phyloP scores from a whole-genome alignment of 2,329 filamentous ascomycete genomes.

The Intubia oerlemansii region DNA sequence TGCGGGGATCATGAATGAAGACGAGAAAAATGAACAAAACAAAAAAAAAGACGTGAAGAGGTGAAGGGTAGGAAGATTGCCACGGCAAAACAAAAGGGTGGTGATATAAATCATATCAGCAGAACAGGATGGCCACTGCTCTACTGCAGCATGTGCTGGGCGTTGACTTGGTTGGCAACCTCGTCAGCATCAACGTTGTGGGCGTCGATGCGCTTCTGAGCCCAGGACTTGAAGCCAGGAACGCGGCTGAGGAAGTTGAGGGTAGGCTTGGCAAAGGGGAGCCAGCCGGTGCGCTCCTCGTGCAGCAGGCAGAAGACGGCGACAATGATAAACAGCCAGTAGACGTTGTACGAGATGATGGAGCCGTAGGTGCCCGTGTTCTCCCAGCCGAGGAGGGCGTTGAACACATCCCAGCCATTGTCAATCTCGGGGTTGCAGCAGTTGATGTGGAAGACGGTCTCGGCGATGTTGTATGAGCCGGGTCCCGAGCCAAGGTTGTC shows the following conservation, averaged over 20 bases:
- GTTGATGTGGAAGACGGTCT: conserved; percentile 68
- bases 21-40: too few species aligned
- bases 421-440: conserved; percentile 58
- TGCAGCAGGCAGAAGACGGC: conserved; percentile 30
- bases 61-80: too few species aligned
- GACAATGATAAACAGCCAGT: conserved; percentile 52
- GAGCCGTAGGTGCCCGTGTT: conserved; percentile 80
- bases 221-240: conserved; percentile 7
- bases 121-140: too few species aligned
- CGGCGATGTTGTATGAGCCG: conserved; percentile 55
- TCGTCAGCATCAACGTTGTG: conserved; percentile 6
- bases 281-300: conserved; percentile 35
- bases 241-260: conserved; percentile 4
- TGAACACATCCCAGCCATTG: conserved; percentile 74
- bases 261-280: conserved; percentile 15
- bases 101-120: too few species aligned
- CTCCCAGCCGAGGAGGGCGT: conserved; percentile 67
- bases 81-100: too few species aligned
- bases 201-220: conserved; percentile 7
- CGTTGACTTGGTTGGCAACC: conserved; percentile 5
- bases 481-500: conserved; percentile 31
- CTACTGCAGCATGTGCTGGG: conserved; percentile 5
- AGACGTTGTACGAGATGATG: conserved; percentile 70
- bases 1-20: too few species aligned
- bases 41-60: too few species aligned